Base-by-base conservation (phyloP, 1,139 yeast genomes). In the Zygosaccharomyces pseudobailii region DNA sequence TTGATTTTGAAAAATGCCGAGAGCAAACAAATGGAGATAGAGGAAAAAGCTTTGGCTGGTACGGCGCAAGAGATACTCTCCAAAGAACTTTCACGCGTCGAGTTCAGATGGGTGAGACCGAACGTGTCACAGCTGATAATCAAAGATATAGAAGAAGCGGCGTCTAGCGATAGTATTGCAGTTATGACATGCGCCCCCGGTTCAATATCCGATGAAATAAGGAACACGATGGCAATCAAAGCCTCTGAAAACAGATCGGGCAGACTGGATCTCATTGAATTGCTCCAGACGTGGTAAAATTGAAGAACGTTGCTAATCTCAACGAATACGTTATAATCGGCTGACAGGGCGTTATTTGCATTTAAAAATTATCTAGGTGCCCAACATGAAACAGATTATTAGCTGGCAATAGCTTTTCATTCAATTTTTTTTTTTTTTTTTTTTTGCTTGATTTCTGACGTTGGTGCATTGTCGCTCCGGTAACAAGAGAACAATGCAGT, bases 171-270 rank as follows among this genome's bases (percentile, higher is more conserved):
- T 2, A 66, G 75, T 1, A 61, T 71, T 34, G 76, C 76, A 0
- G 71, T 78, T 45, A 66, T 75, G 3, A 62, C 76, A 9, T 78
- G 82, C 63, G 80, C 81, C 7, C 78, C 75, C 49, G 74, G 76
- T 10, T 50, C 55, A 9, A 68, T 76, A 72, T 77, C 74, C 40
- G 81, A 76, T 54, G 71, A 68, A 30, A 49, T 76, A 38, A 64
- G 82, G 46, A 60, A 66, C 36, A 49, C 60, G 17, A 69, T 70
- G 17, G 69, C 65, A 10, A 51, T 59, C 20, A 42, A 48, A 36
- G 48, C 47, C 6, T 39, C 47, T 0, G 27, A 40, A 13, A 36
- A 13, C 8, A 42, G 52, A 34, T 27, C 41, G 10, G 32, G 41
- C 3, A 23, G 24, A 19, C 19, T 50, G 4, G 54, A 52, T 27